Evolutionary conservation across 192 early-diverging fungal genomes (phyloP), one percentile per base, ranked within the genome.

Genomic region (Rhizophagus clarus): DNA sequence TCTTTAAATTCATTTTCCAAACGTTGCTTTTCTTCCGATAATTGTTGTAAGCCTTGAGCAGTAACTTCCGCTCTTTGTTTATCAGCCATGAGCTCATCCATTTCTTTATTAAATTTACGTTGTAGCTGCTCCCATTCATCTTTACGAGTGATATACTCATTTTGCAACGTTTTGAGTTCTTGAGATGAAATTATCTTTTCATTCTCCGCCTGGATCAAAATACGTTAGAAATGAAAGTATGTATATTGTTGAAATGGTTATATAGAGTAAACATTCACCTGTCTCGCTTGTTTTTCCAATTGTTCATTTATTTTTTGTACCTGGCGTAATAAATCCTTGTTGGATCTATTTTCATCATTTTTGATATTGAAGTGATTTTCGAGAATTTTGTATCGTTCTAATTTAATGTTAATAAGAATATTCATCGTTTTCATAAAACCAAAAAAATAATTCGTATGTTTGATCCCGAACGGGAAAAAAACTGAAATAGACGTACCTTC

Each of bases 291-390:
- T n/a, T 17, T 37, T 40, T 70, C 68, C 34, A 70, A n/a, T 20
- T 40, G 29, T 40, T 70, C 68, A 14, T 70, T 70, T 34, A 70
- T 37, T 22, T 70, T 40, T 70, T 70, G 68, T 11, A 40, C 34
- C 40, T 70, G 32, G 1, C 15, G 22, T n/a, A 70, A 40, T 37
- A 70, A n/a, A 8, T 22, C 9, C 10, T 40, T 70, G 24, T n/a
- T 32, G 22, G 31, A n/a, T n/a, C 40, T 31, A 37, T 28, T 37
- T 34, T 70, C 68, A 20, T 70, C 34, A 22, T 70, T 34, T n/a
- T 70, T 70, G 20, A 40, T 37, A 10, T 37, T 70, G 10, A 40
- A 70, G n/a, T 40, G 68, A 9, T 22, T 34, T n/a, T 70, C 20
- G 10, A 70, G 29, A 40, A 70, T 37, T 15, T 32, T 37, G 22